Evolutionary conservation across 2,329 filamentous ascomycete genomes (phyloP).

Genomic region (Claviceps africana): DNA sequence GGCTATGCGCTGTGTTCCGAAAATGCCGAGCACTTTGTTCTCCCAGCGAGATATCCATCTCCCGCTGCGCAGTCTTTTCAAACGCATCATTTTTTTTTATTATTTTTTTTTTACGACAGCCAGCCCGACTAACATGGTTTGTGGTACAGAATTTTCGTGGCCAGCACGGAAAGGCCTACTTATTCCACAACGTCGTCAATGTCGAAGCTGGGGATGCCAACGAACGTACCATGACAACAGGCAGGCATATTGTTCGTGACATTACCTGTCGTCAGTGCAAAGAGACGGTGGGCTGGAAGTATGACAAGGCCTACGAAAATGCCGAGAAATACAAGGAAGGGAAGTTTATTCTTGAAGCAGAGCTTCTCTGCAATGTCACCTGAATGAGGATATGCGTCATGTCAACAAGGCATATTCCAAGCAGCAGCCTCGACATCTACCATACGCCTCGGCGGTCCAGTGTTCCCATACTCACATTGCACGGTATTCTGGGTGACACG

Average conservation of each 20-base stretch:
- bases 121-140: background rate
- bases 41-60: background rate
- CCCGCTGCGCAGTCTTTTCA: background rate
- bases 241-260: constrained; percentile 84
- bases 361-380: constrained; percentile 72
- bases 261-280: constrained; percentile 85
- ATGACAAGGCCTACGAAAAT: constrained; percentile 88
- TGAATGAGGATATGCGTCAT: background rate
- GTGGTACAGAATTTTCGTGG: constrained; percentile 80
- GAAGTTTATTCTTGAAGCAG: constrained; percentile 91
- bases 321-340: constrained; percentile 98
- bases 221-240: constrained; percentile 97
- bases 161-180: constrained; percentile 94
- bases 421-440: background rate
- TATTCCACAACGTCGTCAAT: constrained; percentile 92
- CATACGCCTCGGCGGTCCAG: background rate
- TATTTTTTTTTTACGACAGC: background rate
- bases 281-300: constrained; percentile 94
- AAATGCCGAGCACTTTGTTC: background rate
- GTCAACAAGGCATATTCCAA: background rate
- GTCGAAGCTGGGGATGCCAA: constrained; percentile 68
- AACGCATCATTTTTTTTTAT: too few species aligned
- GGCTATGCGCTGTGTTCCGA: background rate
- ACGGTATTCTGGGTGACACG: background rate
- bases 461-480: background rate